Base-by-base conservation (phyloP, 495 filamentous ascomycete genomes). In the Peziza echinospora region DNA sequence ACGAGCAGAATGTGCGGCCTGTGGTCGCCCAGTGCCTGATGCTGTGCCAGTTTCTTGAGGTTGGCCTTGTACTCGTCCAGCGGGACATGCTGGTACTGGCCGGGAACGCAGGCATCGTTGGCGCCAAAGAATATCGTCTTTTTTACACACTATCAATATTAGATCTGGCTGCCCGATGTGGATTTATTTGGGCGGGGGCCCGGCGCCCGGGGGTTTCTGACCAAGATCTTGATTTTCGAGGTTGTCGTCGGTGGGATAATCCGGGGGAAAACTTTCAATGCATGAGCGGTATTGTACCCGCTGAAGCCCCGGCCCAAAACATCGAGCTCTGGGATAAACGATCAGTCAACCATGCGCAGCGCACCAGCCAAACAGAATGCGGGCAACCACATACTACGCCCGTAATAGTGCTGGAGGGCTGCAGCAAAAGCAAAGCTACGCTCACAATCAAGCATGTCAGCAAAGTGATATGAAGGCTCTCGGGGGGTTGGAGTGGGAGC, bases 111-210 rank as follows among this genome's bases (percentile, higher is more conserved):
- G 5, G 85, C 77, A 59, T 93, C 85, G 57, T 93, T 93, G 54
- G 85, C 81, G 16, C 85, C 85, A 49, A 92, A 75, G 54, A 89
- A 84, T 51, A 93, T n/a, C n/a, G n/a, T n/a, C n/a, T n/a, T n/a
- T n/a, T n/a, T n/a, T n/a, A n/a, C n/a, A n/a, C n/a, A n/a, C n/a
- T n/a, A n/a, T n/a, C n/a, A n/a, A n/a, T n/a, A n/a, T n/a, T n/a
- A n/a, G n/a, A n/a, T n/a, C 65, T 21, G 77, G 68, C 81, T 87
- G 45, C 22, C 24, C 24, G 16, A 22, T 17, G 24, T 43, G 23
- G 23, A 22, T 5, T 21, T 23, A 39, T 49, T 19, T 26, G 44
- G 7, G 22, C 10, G 26, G 25, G n/a, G 21, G 41, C 5, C 10
- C 6, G 24, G 10, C 16, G 4, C 5, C 30, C 40, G 22, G 11